phyloP scores from a whole-genome alignment of 352 stramenopile genomes.

The Phytophthora pisi region DNA sequence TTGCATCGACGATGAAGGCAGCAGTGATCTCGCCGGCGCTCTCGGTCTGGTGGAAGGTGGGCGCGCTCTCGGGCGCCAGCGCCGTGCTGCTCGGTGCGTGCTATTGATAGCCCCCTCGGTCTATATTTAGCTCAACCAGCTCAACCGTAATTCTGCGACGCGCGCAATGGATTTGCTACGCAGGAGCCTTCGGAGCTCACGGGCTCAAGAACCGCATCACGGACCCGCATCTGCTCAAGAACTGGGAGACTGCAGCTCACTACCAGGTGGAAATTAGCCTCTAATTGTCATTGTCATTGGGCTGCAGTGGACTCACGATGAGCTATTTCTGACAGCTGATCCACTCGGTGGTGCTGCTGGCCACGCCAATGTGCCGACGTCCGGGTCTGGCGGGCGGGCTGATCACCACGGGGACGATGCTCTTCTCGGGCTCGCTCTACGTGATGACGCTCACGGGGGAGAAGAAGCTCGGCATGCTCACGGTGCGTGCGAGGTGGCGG shows the following conservation, averaged over 20 bases:
- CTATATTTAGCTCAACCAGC: background rate
- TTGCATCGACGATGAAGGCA: slow-evolving; percentile 43
- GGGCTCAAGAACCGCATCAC: slow-evolving; percentile 67
- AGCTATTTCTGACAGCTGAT: slow-evolving; percentile 41
- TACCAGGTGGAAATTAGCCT: slow-evolving; percentile 50
- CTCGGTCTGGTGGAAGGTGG: slow-evolving; percentile 85
- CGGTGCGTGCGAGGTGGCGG: slow-evolving; percentile 43
- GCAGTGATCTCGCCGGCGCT: slow-evolving; percentile 62
- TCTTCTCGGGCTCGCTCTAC: slow-evolving; percentile 87
- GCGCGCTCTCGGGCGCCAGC: slow-evolving; percentile 69
- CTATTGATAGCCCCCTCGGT: slow-evolving; percentile 2
- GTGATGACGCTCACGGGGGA: slow-evolving; percentile 76
- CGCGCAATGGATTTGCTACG: background rate
- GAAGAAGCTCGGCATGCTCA: slow-evolving; percentile 77
- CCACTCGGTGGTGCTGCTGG: slow-evolving; percentile 78
- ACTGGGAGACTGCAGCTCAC: slow-evolving; percentile 81
- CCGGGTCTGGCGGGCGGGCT: slow-evolving; percentile 63
- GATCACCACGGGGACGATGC: slow-evolving; percentile 61
- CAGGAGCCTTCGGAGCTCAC: slow-evolving; percentile 83
- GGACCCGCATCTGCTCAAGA: slow-evolving; percentile 84
- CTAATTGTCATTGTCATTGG: background rate
- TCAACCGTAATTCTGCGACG: slow-evolving; percentile 10
- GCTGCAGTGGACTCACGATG: background rate
- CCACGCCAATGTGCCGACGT: slow-evolving; percentile 64
- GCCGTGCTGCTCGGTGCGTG: slow-evolving; percentile 59